Evolutionary conservation across 345 rosid species (phyloP), one percentile per base, ranked within the genome.

Genomic region (Pugionium dolabratum): DNA sequence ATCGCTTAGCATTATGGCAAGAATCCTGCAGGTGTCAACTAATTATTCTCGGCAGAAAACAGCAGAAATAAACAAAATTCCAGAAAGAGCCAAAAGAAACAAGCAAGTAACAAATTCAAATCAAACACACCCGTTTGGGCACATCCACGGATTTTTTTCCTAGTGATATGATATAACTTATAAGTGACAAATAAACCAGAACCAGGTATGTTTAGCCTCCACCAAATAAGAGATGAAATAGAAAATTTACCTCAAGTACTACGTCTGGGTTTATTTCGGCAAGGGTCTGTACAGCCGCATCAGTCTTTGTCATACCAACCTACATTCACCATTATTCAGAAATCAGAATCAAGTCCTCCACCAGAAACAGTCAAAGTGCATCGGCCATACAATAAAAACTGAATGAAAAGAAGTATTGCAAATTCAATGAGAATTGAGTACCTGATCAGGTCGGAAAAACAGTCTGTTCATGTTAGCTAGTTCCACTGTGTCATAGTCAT

Each of bases 301-400:
- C 98, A 42, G 98, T 93, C 86, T 90, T 93, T 71, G 97, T 88
- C 98, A 93, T 90, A 55, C 97, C 97, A 84, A 69, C 89, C 98
- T 93, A 70, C 9, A 41, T 55, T 25, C 57, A 64, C 55, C 51
- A 37, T 36, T 32, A 66, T 37, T 6, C 42, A 25, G 29, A 56
- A 10, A 46, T 59, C 27, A 61, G 48, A 63, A 52, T 37, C 70
- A 63, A 50, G 34, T 33, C 32, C 8, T 9, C 10, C 0, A 30
- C 27, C 62, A 46, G 18, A 46, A 26, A 41, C 40, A n/a, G 39
- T 35, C 2, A 5, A 59, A 32, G 4, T 25, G 8, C 47, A 47
- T 29, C n/a, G 27, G 2, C 7, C 27, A 69, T 25, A 41, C 33
- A 42, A 53, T 33, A 65, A 3, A 0, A 53, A 61, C 7, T 28